phyloP scores from a whole-genome alignment of 441 rosid genomes.

The Raphanus hybrid region DNA sequence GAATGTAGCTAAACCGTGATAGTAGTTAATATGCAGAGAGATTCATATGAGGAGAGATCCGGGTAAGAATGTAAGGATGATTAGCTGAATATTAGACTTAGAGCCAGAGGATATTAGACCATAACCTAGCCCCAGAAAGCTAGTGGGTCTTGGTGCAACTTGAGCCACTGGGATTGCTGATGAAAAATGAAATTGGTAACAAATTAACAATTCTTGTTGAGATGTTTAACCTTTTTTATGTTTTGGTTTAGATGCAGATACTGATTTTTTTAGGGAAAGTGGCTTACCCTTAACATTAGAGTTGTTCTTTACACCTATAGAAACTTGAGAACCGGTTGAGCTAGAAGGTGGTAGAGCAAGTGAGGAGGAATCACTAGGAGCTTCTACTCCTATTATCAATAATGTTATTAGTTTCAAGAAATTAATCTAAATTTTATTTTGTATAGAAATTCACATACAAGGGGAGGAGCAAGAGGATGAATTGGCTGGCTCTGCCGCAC shows the following conservation, averaged over 20 bases:
- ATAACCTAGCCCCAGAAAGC: conserved; percentile 52
- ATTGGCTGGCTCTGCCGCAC: conserved; percentile 41
- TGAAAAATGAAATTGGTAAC: neutral
- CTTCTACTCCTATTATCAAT: conserved; percentile 49
- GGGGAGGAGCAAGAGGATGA: conserved; percentile 58
- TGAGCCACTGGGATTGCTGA: conserved; percentile 43
- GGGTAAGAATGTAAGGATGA: conserved; percentile 41
- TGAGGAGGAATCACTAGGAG: conserved; percentile 35
- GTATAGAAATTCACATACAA: neutral
- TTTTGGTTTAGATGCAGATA: conserved; percentile 3
- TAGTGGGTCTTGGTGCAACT: conserved; percentile 54
- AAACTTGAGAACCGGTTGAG: conserved; percentile 54
- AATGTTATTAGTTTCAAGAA: neutral
- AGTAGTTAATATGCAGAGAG: conserved; percentile 18
- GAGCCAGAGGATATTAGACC: conserved; percentile 40
- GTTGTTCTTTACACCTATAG: conserved; percentile 50
- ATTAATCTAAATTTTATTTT: neutral
- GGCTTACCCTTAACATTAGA: conserved; percentile 56
- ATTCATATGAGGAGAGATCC: conserved; percentile 33
- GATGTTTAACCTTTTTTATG: conserved; percentile 7
- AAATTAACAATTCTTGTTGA: neutral
- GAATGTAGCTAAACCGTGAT: neutral
- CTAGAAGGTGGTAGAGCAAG: conserved; percentile 44
- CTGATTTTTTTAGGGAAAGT: neutral
- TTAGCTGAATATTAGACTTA: conserved; percentile 41